A percentile compares a stretch with the other conserved stretches of the same genome.
These are phyloP conservation scores for Nidula microcarpa DNA, from an alignment of 768 basidiomycete genomes.

Conservation along the genomic window DNA sequence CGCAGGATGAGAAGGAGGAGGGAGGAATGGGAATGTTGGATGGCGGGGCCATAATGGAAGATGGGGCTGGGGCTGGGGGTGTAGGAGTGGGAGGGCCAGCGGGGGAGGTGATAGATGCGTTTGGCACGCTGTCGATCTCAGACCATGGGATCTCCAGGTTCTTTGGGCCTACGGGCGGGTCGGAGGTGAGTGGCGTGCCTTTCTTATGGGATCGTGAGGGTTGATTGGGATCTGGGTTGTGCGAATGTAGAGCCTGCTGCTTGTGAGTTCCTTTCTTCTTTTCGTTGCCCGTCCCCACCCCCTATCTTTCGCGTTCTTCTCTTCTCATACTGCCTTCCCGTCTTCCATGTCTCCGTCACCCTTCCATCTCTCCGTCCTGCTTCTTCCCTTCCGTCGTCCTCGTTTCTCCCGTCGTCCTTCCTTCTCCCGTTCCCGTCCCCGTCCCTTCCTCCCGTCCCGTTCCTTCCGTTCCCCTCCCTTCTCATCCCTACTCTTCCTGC, in stretches of 20 bases:
- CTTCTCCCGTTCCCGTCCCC: no score
- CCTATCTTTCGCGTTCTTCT: no score
- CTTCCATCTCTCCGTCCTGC: no score
- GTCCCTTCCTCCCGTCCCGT: neutral
- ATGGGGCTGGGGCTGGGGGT: constrained; percentile 1
- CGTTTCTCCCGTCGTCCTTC: no score
- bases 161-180: constrained; percentile 66
- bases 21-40: constrained; percentile 13
- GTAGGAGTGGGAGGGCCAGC: neutral
- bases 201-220: neutral
- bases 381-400: no score
- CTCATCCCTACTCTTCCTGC: constrained; percentile 1
- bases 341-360: no score
- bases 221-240: no score
- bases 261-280: no score
- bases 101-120: constrained; percentile 43
- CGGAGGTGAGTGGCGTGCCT: constrained; percentile 46
- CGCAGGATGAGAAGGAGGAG: constrained; percentile 22
- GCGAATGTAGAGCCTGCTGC: no score
- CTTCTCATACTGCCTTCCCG: no score
- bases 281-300: no score
- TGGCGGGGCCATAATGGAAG: constrained; percentile 3
- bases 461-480: neutral
- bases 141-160: constrained; percentile 60
- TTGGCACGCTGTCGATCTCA: constrained; percentile 59